A percentile compares a stretch with the other conserved stretches of the same genome.
Conservation (phyloP, 1,284 basidiomycete genomes). For the Cutaneotrichosporon sp. region DNA sequence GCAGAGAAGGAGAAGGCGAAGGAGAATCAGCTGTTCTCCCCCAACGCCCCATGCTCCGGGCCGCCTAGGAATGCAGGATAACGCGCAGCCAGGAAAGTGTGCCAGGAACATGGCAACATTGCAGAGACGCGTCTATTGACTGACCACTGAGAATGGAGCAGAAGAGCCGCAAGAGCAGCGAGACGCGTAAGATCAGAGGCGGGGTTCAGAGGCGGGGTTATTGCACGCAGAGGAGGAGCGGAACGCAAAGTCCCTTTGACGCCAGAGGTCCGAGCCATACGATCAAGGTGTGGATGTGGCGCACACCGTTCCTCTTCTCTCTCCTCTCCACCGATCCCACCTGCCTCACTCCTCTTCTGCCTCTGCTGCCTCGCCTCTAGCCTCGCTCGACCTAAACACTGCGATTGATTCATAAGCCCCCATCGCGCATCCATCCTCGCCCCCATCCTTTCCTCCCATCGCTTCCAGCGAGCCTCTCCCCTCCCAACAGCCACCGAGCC, state of each 20-base stretch:
- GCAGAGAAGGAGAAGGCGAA: constrained; percentile 2
- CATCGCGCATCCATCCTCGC: background rate
- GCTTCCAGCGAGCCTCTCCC: background rate
- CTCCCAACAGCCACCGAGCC: no score
- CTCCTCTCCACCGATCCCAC: no score
- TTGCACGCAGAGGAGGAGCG: background rate
- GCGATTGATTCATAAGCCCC: background rate
- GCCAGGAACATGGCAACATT: background rate
- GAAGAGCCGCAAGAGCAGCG: background rate
- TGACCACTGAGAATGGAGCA: background rate
- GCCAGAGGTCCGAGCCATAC: constrained; percentile 3
- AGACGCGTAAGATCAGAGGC: no score
- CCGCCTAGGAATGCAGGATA: background rate
- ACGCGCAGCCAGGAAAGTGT: background rate
- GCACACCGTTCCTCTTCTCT: no score
- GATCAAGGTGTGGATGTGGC: constrained; percentile 8
- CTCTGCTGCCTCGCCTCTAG: background rate
- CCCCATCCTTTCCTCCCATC: background rate
- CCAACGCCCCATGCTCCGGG: background rate
- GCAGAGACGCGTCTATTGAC: background rate
- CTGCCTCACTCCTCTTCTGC: no score
- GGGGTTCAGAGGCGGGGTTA: background rate
- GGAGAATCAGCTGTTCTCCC: background rate
- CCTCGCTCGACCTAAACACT: background rate
- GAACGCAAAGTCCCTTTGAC: background rate